Conservation (phyloP, 805 yeast genomes). For the Myxozyma udenii region DNA sequence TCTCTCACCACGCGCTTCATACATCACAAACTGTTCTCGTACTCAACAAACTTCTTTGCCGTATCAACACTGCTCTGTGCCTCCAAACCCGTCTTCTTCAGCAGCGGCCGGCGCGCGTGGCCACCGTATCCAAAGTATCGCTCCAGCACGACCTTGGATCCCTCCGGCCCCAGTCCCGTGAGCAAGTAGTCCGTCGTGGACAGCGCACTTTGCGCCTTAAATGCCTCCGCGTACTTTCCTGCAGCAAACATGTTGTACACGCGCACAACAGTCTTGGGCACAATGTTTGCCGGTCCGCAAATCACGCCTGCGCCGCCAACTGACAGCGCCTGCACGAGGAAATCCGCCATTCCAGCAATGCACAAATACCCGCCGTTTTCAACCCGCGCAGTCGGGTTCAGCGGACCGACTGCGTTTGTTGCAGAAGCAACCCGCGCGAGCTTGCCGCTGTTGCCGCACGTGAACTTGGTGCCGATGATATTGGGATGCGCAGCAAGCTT, state of each 20-base stretch:
- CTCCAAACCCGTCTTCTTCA: neutral
- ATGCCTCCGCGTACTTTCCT: slow-evolving; percentile 47
- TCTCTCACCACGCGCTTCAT: too few species aligned
- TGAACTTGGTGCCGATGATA: slow-evolving; percentile 50
- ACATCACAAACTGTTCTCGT: slow-evolving; percentile 11
- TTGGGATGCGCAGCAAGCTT: slow-evolving; percentile 44
- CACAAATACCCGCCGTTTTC: slow-evolving; percentile 43
- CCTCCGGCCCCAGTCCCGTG: slow-evolving; percentile 29
- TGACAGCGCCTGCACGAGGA: slow-evolving; percentile 47
- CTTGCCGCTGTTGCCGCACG: slow-evolving; percentile 46
- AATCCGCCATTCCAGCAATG: slow-evolving; percentile 55
- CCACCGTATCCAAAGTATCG: slow-evolving; percentile 29
- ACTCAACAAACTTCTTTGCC: slow-evolving; percentile 4
- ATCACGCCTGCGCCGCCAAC: slow-evolving; percentile 51
- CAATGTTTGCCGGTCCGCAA: slow-evolving; percentile 53
- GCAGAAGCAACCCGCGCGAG: slow-evolving; percentile 40
- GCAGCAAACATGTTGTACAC: slow-evolving; percentile 38
- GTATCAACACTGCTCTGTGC: slow-evolving; percentile 1
- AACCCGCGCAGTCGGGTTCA: slow-evolving; percentile 37
- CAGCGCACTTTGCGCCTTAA: slow-evolving; percentile 43
- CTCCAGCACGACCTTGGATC: slow-evolving; percentile 29
- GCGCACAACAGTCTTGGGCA: slow-evolving; percentile 49
- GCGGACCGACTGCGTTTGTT: slow-evolving; percentile 39
- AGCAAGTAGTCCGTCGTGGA: slow-evolving; percentile 46
- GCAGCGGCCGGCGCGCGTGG: slow-evolving; percentile 22